Evolutionary conservation across 176 grass and related monocot species (phyloP), one percentile per base, ranked within the genome.

Genomic region (Avena atlantica): DNA sequence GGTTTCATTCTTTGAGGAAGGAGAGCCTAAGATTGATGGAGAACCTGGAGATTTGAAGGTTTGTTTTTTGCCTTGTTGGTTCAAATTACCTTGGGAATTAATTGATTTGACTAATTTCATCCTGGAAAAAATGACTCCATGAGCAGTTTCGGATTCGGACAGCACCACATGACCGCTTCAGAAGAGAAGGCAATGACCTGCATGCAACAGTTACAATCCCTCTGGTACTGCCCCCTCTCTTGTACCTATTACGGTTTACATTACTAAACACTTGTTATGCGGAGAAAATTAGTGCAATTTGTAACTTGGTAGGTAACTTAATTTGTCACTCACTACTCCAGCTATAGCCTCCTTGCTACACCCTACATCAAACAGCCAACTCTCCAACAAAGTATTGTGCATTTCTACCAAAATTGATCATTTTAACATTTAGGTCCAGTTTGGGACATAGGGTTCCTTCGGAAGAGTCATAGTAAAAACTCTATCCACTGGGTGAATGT

Each of bases 1-100:
- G 74, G 86, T 99, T 78, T 86, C 83, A 74, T 99, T 99, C 79
- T 99, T 94, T 27, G 97, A 99, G 86, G 97, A 99, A 85, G 97
- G 97, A 12, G 97, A 99, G 76, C 97, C 97, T 76, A 99, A 99
- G 85, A 85, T 94, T 86, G 97, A 99, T 81, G 97, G 97, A 8
- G 97, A 99, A 89, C 73, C 89, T 90, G 97, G 97, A 31, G 97
- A 99, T 87, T 89, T 99, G 83, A 99, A 97, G 92, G 97, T 99
- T 85, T 47, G 49, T 17, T 55, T 67, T 21, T 48, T 76, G 6
- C 80, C 51, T 62, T 0, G 10, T 61, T 68, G 51, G 8, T 79
- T 70, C 21, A 53, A 77, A 56, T 79, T 78, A 27, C 14, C 25
- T 9, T 74, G 29, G 15, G 34, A 40, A 37, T 7, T 60, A 63